These are phyloP conservation scores for Aureobasidium sp. DNA, from an alignment of 2,329 filamentous ascomycete species.

Conservation along the genomic window DNA sequence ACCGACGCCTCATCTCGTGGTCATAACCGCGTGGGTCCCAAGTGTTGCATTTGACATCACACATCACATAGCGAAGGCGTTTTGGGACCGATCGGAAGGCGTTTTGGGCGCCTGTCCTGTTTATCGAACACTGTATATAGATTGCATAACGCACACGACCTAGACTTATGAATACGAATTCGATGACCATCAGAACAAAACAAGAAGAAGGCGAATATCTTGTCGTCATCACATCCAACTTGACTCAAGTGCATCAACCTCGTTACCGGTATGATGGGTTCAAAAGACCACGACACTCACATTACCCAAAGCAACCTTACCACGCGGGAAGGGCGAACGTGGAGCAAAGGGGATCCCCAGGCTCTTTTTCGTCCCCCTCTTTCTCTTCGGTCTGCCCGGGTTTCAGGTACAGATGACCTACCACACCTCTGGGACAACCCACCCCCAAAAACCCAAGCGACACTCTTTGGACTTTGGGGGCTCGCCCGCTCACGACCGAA, in stretches of 20 bases:
- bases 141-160: conserved; percentile 10
- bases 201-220: background rate
- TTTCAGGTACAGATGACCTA: background rate
- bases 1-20: background rate
- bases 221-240: background rate
- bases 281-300: background rate
- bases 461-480: background rate
- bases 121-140: conserved; percentile 2
- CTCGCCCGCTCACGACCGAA: background rate
- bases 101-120: background rate
- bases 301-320: background rate
- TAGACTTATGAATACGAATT: conserved; percentile 2
- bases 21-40: background rate
- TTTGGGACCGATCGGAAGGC: background rate
- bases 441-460: background rate
- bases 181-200: background rate
- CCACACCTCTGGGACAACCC: background rate
- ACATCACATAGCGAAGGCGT: conserved; percentile 8
- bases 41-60: background rate
- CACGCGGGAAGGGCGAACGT: background rate
- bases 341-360: background rate
- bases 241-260: background rate
- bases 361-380: background rate
- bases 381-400: background rate
- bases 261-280: background rate